phyloP scores from a whole-genome alignment of 1,284 basidiomycete species.

The Filobasidium uniguttulatum region DNA sequence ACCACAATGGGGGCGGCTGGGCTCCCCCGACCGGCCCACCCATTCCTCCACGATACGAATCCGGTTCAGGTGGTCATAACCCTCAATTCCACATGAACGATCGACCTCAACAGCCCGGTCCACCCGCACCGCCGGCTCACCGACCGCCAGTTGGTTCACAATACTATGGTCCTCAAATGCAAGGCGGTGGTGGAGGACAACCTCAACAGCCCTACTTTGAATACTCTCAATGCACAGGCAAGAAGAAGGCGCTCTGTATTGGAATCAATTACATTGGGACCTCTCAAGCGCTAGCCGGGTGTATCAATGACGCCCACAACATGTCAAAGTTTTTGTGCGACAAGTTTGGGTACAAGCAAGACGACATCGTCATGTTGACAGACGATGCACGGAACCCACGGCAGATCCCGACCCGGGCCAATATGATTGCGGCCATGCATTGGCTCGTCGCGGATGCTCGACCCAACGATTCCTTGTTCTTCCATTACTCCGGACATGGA shows the following conservation, averaged over 20 bases:
- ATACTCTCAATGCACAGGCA: conserved; percentile 71
- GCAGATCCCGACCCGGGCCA: conserved; percentile 57
- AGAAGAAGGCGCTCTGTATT: conserved; percentile 54
- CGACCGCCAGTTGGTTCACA: conserved; percentile 43
- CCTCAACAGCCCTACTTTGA: conserved; percentile 53
- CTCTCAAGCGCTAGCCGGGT: conserved; percentile 43
- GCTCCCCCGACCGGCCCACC: background rate
- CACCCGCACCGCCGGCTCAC: conserved; percentile 22
- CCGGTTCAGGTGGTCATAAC: background rate
- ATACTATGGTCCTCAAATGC: conserved; percentile 50
- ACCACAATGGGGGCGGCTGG: background rate
- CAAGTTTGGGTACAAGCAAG: conserved; percentile 55
- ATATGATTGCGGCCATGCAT: conserved; percentile 76
- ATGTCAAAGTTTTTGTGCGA: conserved; percentile 54
- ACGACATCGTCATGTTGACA: conserved; percentile 77
- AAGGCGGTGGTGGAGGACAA: conserved; percentile 40
- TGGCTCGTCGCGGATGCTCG: conserved; percentile 70
- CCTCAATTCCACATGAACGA: background rate
- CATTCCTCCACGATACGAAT: background rate
- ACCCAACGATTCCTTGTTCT: conserved; percentile 78
- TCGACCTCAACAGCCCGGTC: background rate
- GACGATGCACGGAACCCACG: conserved; percentile 55
- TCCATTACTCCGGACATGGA: conserved; percentile 69
- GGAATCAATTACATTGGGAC: conserved; percentile 35
- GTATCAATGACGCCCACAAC: conserved; percentile 77